A percentile compares a stretch with the other conserved stretches of the same genome.
Conservation (phyloP, 495 filamentous ascomycete species). For the Podospora bellae-mahoneyi region DNA sequence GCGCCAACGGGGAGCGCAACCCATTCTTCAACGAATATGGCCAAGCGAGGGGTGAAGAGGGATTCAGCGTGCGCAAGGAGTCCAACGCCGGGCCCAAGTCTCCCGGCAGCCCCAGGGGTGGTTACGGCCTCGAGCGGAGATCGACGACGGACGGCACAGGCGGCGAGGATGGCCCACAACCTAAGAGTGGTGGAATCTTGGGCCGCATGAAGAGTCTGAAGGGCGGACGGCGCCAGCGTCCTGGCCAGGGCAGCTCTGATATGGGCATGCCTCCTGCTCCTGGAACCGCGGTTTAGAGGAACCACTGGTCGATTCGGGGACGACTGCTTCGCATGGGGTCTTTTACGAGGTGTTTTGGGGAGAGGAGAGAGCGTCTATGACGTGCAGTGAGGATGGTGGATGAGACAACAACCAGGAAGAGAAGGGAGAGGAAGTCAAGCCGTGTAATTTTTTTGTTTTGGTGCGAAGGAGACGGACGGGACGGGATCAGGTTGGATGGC, state of each 20-base stretch:
- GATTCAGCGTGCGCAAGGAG: constrained; percentile 39
- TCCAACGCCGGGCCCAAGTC: constrained; percentile 45
- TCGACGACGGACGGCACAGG: constrained; percentile 61
- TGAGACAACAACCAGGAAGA: background rate
- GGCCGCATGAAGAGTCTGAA: constrained; percentile 86
- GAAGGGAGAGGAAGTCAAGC: background rate
- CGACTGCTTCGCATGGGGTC: background rate
- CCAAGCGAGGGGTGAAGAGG: constrained; percentile 37
- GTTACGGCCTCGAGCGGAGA: constrained; percentile 59
- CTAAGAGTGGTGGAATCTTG: constrained; percentile 59
- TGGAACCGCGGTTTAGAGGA: constrained; percentile 33
- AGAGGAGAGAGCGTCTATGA: background rate
- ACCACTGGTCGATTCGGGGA: constrained; percentile 12
- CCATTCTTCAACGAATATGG: constrained; percentile 86
- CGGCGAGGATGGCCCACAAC: constrained; percentile 36
- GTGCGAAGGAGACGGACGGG: background rate
- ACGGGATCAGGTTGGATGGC: background rate
- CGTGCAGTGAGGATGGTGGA: background rate
- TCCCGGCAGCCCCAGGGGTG: constrained; percentile 59
- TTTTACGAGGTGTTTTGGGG: background rate
- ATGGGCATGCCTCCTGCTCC: constrained; percentile 21
- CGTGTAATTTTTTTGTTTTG: background rate
- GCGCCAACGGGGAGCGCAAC: constrained; percentile 58
- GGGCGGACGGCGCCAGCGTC: constrained; percentile 47
- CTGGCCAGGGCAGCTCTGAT: constrained; percentile 33